Base-by-base conservation (phyloP, 1,284 basidiomycete species). In the Rhodotorula sp. region DNA sequence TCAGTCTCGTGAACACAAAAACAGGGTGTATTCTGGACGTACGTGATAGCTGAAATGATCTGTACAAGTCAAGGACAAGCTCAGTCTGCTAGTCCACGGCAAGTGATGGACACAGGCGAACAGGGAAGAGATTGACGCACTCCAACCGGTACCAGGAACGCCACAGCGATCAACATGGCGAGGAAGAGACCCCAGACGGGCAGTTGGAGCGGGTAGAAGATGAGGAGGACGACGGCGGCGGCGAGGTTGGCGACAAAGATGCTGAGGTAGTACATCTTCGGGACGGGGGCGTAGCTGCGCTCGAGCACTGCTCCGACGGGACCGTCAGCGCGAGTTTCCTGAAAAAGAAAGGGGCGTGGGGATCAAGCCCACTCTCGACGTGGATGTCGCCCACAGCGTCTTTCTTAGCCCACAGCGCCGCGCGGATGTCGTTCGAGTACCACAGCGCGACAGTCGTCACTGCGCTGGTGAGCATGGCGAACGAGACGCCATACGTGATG, bases 171-270 rank as follows among this genome's bases (percentile, higher is more conserved):
- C 23, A 77, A 45, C 13, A 83, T 77, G 0, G 81, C 77, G 14
- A 84, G 70, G 27, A 82, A 64, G 34, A 84, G 69, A 1, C 80
- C 83, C 83, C 82, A 83, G 1, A 81, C 69, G 0, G 82, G 82
- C 48, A 83, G 72, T 66, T 83, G 82, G n/a, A 83, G 74, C 12
- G 82, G 82, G 60, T 80, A 81, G 53, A 79, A 74, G 21, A 76
- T 64, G 14, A 83, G 79, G 7, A 83, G 77, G 49, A 81, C 61
- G 34, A 79, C 66, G 21, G 82, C 79, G 1, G 78, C 79, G 7
- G 65, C 27, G 23, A 78, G 67, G n/a, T 81, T 80, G 3, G 79
- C 78, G 23, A 77, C 80, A 34, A 75, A 71, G 17, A 71, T 64
- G 23, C 19, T n/a, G 34, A 57, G 25, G 53, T 74, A 74, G 65